phyloP scores from a whole-genome alignment of 2,329 filamentous ascomycete species.

The Mollisia scopiformis region DNA sequence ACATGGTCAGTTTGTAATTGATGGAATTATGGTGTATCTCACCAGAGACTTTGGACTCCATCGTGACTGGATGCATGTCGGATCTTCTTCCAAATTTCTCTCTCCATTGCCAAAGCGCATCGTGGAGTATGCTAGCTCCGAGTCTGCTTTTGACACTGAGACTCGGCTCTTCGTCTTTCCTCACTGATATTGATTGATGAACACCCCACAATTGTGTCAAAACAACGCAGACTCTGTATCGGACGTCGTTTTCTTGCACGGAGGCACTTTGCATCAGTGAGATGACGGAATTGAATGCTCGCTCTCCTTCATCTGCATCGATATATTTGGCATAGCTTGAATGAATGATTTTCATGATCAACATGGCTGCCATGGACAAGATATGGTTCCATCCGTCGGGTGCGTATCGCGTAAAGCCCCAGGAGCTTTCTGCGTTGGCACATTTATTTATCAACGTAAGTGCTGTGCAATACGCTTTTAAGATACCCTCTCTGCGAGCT shows the following conservation, averaged over 20 bases:
- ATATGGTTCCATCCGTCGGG: neutral
- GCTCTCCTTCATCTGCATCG: neutral
- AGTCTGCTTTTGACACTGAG: neutral
- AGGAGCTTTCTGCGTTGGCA: neutral
- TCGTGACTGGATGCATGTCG: neutral
- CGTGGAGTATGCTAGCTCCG: neutral
- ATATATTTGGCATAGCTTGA: constrained; percentile 4
- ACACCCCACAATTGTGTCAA: neutral
- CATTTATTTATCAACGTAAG: neutral
- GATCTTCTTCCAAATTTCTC: neutral
- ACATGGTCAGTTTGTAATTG: neutral
- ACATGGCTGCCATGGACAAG: neutral
- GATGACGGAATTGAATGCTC: constrained; percentile 3
- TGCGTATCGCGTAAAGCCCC: neutral
- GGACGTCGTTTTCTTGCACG: neutral
- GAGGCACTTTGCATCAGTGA: constrained; percentile 1
- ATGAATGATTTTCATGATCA: constrained; percentile 8
- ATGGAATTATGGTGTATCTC: neutral
- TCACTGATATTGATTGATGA: neutral
- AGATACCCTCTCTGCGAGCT: neutral
- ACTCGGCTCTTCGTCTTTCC: neutral
- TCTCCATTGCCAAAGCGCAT: neutral
- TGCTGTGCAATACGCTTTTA: constrained; percentile 7
- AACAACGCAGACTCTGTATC: neutral
- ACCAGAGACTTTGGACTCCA: neutral